phyloP scores from a whole-genome alignment of 306 rosid genomes.

The Sicyos edulis region DNA sequence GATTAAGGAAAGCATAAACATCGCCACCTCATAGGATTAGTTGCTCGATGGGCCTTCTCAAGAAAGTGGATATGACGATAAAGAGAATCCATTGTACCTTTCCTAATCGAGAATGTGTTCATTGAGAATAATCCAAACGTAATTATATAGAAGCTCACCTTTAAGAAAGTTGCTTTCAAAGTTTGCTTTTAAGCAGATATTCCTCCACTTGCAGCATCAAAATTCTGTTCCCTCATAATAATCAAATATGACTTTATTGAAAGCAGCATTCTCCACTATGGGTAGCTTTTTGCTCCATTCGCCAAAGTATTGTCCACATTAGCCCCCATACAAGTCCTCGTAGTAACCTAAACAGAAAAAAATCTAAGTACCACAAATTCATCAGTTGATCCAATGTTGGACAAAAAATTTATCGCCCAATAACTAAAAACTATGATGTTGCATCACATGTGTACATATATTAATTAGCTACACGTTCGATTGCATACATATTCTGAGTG shows the following conservation, averaged over 20 bases:
- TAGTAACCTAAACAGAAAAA: slow-evolving; percentile 12
- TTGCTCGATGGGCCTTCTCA: slow-evolving; percentile 8
- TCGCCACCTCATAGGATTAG: neutral
- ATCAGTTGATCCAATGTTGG: slow-evolving; percentile 8
- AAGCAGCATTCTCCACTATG: slow-evolving; percentile 35
- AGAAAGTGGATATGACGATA: neutral
- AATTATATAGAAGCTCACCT: slow-evolving; percentile 35
- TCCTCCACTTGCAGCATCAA: slow-evolving; percentile 46
- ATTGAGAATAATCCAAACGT: slow-evolving; percentile 39
- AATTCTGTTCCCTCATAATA: slow-evolving; percentile 43
- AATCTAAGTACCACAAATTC: neutral
- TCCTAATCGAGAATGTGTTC: slow-evolving; percentile 37
- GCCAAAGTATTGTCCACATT: slow-evolving; percentile 37
- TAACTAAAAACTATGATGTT: neutral
- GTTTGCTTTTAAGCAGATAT: slow-evolving; percentile 35
- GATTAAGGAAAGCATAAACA: neutral
- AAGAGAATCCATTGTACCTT: slow-evolving; percentile 25
- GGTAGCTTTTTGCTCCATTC: slow-evolving; percentile 24
- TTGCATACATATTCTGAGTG: slow-evolving; percentile 1
- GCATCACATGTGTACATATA: neutral
- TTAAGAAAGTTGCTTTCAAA: slow-evolving; percentile 39
- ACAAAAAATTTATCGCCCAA: neutral
- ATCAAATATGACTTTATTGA: slow-evolving; percentile 35
- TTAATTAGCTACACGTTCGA: neutral
- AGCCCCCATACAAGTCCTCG: slow-evolving; percentile 20